These are phyloP conservation scores for Fragosphaeria purpurea DNA, from an alignment of 2,329 filamentous ascomycete genomes.

Conservation along the genomic window DNA sequence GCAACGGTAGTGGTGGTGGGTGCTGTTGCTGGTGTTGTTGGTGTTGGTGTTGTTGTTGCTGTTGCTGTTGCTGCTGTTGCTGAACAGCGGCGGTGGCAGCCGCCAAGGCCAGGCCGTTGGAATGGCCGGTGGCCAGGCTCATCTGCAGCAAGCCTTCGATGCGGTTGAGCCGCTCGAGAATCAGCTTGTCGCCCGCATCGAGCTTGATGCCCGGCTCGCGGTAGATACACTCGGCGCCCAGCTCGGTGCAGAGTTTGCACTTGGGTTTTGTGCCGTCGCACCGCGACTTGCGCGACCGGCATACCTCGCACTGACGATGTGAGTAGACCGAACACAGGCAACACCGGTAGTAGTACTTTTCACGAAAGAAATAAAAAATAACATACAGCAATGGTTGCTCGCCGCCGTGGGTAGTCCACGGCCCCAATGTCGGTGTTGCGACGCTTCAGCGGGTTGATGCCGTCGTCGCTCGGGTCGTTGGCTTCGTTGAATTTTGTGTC, in stretches of 20 bases:
- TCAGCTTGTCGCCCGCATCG: constrained; percentile 77
- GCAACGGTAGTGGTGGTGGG: background rate
- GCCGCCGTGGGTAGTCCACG: constrained; percentile 53
- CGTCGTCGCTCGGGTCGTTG: constrained; percentile 36
- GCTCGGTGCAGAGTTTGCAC: constrained; percentile 72
- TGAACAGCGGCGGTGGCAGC: constrained; percentile 22
- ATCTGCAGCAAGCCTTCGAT: constrained; percentile 74
- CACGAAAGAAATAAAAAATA: background rate
- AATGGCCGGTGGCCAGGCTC: constrained; percentile 42
- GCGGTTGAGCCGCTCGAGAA: constrained; percentile 65
- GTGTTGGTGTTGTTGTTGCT: background rate
- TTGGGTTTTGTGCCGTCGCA: constrained; percentile 74
- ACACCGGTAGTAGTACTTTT: too few species aligned
- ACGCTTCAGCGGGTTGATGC: constrained; percentile 49
- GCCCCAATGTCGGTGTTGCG: constrained; percentile 48
- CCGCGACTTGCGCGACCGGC: constrained; percentile 67
- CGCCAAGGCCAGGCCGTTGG: constrained; percentile 26
- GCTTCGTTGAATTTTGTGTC: constrained; percentile 19
- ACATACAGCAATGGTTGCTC: constrained; percentile 57
- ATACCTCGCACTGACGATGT: constrained; percentile 60
- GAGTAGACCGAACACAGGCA: constrained; percentile 8
- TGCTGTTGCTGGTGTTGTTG: background rate
- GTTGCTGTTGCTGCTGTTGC: constrained; percentile 21
- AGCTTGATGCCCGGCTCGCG: constrained; percentile 80
- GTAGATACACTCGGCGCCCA: constrained; percentile 76